Evolutionary conservation across 495 filamentous ascomycete genomes (phyloP), one percentile per base, ranked within the genome.

Genomic region (Penicillium cosmopolitanum): DNA sequence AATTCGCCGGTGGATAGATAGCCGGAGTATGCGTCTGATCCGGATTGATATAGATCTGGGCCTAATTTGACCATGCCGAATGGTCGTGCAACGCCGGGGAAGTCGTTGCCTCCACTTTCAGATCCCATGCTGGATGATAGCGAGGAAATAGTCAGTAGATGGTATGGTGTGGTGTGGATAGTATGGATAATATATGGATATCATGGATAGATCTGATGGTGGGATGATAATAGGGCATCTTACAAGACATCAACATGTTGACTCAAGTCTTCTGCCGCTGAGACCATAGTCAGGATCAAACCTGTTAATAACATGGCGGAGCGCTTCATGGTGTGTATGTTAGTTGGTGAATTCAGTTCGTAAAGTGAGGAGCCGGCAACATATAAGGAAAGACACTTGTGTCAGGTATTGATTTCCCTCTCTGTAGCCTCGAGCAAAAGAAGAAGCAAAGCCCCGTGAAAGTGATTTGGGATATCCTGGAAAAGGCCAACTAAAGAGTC

Each of bases 41-140:
- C 80, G 4, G 56, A 53, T n/a, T 48, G 55, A 21, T 75, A 64
- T 10, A 78, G 72, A 65, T 92, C 89, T 6, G 88, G 84, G 3
- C 89, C 89, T 16, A 90, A 73, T 62, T 91, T 92, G 56, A 89
- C 86, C 73, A 91, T 84, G 18, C 86, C 85, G 53, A 88, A 88
- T 2, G 89, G 89, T 31, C 80, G 67, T 31, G 80, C 81, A 23
- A 85, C 87, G 0, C 86, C 89, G 16, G 88, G 85, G 66, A 91
- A 89, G 55, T 87, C 84, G 60, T 91, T 91, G 5, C 88, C 89
- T 35, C 85, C 87, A 60, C 60, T 59, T 53, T 75, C 55, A 4
- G 75, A 72, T 28, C 76, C 77, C 51, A 63, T 51, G 38, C 74
- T 77, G 31, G 9, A 19, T 31, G 4, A 4, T 5, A 40, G 15